phyloP scores from a whole-genome alignment of 768 basidiomycete species.

The Gymnopilus dilepis region DNA sequence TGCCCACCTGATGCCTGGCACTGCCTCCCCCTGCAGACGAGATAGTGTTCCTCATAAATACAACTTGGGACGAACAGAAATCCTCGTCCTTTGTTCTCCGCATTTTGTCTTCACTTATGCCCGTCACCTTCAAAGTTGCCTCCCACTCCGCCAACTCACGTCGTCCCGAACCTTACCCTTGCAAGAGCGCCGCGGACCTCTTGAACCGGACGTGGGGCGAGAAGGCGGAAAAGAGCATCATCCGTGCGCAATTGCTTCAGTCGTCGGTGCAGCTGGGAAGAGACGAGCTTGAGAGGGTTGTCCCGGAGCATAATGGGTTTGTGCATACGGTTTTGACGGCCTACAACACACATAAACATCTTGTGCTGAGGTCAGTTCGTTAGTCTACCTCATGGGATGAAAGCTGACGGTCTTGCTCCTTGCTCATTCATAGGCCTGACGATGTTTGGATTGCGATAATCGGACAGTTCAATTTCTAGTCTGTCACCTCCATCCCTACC shows the following conservation, averaged over 20 bases:
- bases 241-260: constrained; percentile 4
- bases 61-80: too few relatives aligned
- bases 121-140: constrained; percentile 18
- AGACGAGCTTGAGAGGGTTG: not conserved
- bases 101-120: constrained; percentile 1
- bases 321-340: constrained; percentile 19
- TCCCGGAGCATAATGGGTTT: constrained; percentile 15
- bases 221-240: not conserved
- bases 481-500: too few relatives aligned
- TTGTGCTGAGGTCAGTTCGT: constrained; percentile 10
- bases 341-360: constrained; percentile 20
- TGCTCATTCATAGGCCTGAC: constrained; percentile 19
- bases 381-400: not conserved
- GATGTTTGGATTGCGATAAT: constrained; percentile 46
- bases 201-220: constrained; percentile 5
- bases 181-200: not conserved
- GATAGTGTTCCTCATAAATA: too few relatives aligned
- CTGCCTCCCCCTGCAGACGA: too few relatives aligned
- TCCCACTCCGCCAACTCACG: constrained; percentile 5
- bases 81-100: too few relatives aligned
- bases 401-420: not conserved
- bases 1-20: too few relatives aligned
- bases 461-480: constrained; percentile 41
- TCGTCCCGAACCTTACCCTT: not conserved
- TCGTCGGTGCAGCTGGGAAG: not conserved